Evolutionary conservation across 257 asterid species (phyloP), one percentile per base, ranked within the genome.

Genomic region (Primulina tabacum): DNA sequence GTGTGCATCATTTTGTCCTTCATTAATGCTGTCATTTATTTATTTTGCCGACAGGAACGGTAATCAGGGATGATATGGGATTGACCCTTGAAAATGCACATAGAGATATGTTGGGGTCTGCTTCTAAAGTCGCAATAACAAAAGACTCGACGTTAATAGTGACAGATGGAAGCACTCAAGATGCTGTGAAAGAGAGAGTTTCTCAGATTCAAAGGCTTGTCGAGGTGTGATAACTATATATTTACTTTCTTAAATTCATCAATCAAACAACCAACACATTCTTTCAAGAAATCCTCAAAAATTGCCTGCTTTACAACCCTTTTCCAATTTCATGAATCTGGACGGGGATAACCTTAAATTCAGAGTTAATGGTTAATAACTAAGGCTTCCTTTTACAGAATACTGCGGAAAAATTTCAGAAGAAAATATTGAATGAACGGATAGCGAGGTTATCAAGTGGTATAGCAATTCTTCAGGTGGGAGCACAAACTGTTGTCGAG

Each of bases 401-500:
- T 72, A 86, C 88, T 24, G 85, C n/a, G 40, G 96, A 86, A 85
- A 89, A 79, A 1, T 86, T 82, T 69, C 92, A 90, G 29, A 90
- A 85, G 85, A 88, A 88, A 28, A 79, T 90, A 53, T 38, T 91
- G 82, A 81, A 79, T 11, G 96, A 89, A 78, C 77, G 97, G 62
- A 86, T 91, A 77, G 96, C 96, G 74, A 85, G 97, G 69, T 82
- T 91, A 68, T 87, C 93, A 5, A 92, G 95, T 21, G 79, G 95
- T 32, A 87, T 91, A 69, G 95, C 97, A 32, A 76, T 89, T 76
- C 78, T 91, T 75, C 95, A 87, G 90, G 96, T 91, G 18, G 97
- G 97, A 77, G 96, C 97, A 70, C 96, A 80, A 70, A 91, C 97
- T 2, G 89, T 81, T 33, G 81, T 90, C 5, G 96, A 90, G 84